Evolutionary conservation across 495 filamentous ascomycete genomes (phyloP).

Genomic region (Amphirosellinia nigrospora): DNA sequence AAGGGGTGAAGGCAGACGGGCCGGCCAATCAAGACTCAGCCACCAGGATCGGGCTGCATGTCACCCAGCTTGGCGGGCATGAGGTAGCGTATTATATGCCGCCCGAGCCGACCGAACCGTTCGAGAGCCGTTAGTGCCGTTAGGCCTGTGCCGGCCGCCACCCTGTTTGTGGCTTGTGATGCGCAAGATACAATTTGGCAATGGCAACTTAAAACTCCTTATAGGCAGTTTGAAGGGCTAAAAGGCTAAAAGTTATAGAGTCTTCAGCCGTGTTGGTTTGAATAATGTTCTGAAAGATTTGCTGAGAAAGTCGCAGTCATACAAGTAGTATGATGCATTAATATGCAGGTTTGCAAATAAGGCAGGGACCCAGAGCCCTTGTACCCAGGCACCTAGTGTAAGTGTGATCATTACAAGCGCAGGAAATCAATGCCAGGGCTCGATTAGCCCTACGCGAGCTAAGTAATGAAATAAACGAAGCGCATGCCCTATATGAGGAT

Average conservation of each 20-base stretch:
- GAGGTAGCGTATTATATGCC: neutral
- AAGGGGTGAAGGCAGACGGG: neutral
- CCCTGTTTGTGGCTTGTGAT: neutral
- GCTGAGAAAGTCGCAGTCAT: too few relatives aligned
- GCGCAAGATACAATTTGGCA: neutral
- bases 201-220: neutral
- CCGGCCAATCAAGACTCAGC: neutral
- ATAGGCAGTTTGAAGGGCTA: neutral
- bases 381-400: too few relatives aligned
- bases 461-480: neutral
- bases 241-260: neutral
- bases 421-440: too few relatives aligned
- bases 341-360: too few relatives aligned
- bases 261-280: neutral
- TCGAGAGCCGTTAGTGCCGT: slow-evolving; percentile 27
- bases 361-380: neutral
- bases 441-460: neutral
- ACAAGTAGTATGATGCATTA: too few relatives aligned
- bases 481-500: too few relatives aligned
- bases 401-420: neutral
- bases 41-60: slow-evolving; percentile 8
- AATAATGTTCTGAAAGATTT: too few relatives aligned
- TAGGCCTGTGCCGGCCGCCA: neutral
- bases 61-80: slow-evolving; percentile 20
- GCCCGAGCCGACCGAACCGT: neutral